A percentile compares a stretch with the other conserved stretches of the same genome.
phyloP scores from a whole-genome alignment of 495 filamentous ascomycete species.

The Penicillium parvum region DNA sequence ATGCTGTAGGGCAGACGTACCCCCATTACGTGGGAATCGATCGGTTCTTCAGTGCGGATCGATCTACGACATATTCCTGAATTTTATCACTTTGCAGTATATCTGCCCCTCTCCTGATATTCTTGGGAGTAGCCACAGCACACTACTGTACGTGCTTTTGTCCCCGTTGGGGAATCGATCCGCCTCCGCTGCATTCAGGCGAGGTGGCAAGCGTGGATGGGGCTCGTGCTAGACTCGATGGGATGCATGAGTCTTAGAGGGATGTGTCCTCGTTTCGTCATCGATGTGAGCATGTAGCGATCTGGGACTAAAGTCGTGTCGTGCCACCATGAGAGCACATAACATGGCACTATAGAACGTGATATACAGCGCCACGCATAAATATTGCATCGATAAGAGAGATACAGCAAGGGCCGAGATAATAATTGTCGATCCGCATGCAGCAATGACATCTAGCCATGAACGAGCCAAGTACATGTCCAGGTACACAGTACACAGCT shows the following conservation, averaged over 20 bases:
- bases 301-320: neutral
- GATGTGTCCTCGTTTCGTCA: neutral
- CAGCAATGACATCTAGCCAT: neutral
- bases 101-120: neutral
- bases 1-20: neutral
- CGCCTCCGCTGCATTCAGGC: neutral
- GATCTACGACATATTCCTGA: constrained; percentile 6
- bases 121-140: neutral
- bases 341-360: neutral
- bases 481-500: neutral
- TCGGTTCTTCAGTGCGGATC: constrained; percentile 9
- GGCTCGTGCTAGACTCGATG: constrained; percentile 11
- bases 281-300: neutral
- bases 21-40: constrained; percentile 6
- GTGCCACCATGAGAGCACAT: no score
- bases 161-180: neutral
- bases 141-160: constrained; percentile 9
- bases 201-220: constrained; percentile 6
- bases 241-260: constrained; percentile 7
- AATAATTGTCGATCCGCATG: constrained; percentile 5
- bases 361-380: neutral
- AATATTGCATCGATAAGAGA: constrained; percentile 16
- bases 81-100: neutral
- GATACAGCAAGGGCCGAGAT: constrained; percentile 18
- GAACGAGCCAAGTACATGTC: neutral